Evolutionary conservation across 768 basidiomycete species (phyloP).

Genomic region (Exidia glandulosa): DNA sequence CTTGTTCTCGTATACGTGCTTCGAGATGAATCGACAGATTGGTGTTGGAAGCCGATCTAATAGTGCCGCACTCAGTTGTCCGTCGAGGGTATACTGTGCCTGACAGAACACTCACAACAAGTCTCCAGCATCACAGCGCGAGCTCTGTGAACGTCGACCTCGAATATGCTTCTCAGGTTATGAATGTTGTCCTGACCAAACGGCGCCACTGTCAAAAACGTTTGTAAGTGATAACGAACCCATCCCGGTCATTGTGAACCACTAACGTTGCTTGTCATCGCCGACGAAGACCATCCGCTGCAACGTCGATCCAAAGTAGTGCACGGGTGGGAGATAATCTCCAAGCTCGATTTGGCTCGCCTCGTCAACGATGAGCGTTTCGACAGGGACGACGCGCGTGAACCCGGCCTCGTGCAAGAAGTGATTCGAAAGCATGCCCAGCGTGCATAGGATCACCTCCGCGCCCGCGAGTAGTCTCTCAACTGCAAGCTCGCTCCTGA

Average conservation of each 20-base stretch:
- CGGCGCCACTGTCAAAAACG: slow-evolving; percentile 51
- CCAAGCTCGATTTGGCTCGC: slow-evolving; percentile 40
- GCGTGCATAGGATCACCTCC: slow-evolving; percentile 61
- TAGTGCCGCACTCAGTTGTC: neutral
- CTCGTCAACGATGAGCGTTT: slow-evolving; percentile 38
- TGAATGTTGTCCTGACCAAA: slow-evolving; percentile 61
- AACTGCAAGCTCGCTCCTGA: fast-evolving
- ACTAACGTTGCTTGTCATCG: slow-evolving; percentile 41
- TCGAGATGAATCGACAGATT: slow-evolving; percentile 66
- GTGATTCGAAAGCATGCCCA: slow-evolving; percentile 61
- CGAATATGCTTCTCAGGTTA: slow-evolving; percentile 67
- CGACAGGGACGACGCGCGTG: slow-evolving; percentile 28
- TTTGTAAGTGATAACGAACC: neutral
- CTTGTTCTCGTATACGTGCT: slow-evolving; percentile 47
- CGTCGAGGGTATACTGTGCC: neutral
- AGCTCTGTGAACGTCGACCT: slow-evolving; percentile 44
- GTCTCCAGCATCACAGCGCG: slow-evolving; percentile 49
- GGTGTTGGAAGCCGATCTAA: slow-evolving; percentile 77
- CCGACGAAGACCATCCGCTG: slow-evolving; percentile 42
- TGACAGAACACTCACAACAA: slow-evolving; percentile 44
- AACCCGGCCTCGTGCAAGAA: slow-evolving; percentile 20
- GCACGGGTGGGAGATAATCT: slow-evolving; percentile 32
- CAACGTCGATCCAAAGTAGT: slow-evolving; percentile 24
- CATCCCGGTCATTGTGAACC: neutral
- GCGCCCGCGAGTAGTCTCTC: slow-evolving; percentile 17